These are phyloP conservation scores for Cladorrhinum sp. DNA, from an alignment of 2,329 filamentous ascomycete genomes.

Conservation along the genomic window DNA sequence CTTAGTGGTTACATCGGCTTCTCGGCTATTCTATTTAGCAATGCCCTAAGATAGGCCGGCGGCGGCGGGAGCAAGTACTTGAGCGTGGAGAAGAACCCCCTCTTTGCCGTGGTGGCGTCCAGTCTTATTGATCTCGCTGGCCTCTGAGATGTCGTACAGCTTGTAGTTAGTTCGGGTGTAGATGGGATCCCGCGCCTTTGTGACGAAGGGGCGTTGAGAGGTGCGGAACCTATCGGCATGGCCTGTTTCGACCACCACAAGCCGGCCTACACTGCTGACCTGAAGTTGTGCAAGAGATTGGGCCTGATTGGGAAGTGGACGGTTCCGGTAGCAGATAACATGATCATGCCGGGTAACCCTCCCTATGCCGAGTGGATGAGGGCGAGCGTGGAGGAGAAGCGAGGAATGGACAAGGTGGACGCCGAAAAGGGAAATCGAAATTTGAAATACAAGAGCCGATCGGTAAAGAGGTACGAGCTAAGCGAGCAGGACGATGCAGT, in stretches of 20 bases:
- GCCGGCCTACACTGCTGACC: constrained; percentile 68
- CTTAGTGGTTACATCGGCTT: constrained; percentile 81
- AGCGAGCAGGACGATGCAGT: constrained; percentile 64
- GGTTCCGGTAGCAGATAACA: constrained; percentile 66
- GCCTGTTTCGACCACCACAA: constrained; percentile 82
- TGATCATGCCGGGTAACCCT: constrained; percentile 69
- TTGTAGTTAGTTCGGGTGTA: constrained; percentile 67
- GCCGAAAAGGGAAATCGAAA: constrained; percentile 56
- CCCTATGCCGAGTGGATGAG: constrained; percentile 69
- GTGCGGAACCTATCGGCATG: constrained; percentile 62
- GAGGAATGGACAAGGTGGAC: constrained; percentile 36
- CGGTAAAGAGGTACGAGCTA: constrained; percentile 65
- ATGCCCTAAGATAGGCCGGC: constrained; percentile 63
- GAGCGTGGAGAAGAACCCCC: constrained; percentile 70
- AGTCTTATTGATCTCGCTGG: constrained; percentile 72
- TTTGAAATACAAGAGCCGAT: constrained; percentile 62
- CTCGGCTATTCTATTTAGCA: constrained; percentile 72
- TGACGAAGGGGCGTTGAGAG: constrained; percentile 38
- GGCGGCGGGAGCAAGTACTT: constrained; percentile 65
- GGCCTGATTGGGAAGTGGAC: constrained; percentile 61
- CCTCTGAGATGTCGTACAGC: constrained; percentile 65
- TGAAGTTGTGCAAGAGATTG: constrained; percentile 74
- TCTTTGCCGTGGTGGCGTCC: constrained; percentile 68
- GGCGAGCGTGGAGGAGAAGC: constrained; percentile 61
- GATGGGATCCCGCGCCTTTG: constrained; percentile 62